Evolutionary conservation across 768 basidiomycete genomes (phyloP), one percentile per base, ranked within the genome.

Genomic region (Podaxis sp.): DNA sequence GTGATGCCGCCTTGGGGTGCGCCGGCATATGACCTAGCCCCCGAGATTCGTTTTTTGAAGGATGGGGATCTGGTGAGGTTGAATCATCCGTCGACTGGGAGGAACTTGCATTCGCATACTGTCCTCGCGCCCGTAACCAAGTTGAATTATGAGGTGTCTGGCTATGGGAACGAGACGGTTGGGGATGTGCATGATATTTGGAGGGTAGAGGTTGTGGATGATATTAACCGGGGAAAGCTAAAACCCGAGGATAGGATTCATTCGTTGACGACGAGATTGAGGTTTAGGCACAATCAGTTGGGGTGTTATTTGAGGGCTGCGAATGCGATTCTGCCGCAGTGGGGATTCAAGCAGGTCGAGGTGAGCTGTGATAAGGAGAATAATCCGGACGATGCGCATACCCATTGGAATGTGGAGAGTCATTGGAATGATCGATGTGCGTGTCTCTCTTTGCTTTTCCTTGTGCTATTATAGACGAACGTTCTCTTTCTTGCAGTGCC

Each of bases 301-400:
- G 92, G 91, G 4, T 99, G 96, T 73, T 98, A 97, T 75, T 74
- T 98, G 49, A 82, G 89, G 11, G 96, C 97, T 7, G 90, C 91
- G 37, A 98, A 96, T 74, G 85, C 88, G 2, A 81, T 92, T 57
- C 75, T 99, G 41, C 97, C 97, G 1, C 93, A 96, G 75, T 99
- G 97, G 97, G 96, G 96, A 11, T 98, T 97, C 83, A 98, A 99
- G 77, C 96, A 99, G 77, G 83, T 98, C 57, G 97, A 99, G 73
- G 96, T 98, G 52, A 91, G 87, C 67, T 99, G 97, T 73, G 89
- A 89, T 58, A 93, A 91, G 75, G 89, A 93, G 73, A 91, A 95
- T 68, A 85, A 91, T 68, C 87, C 86, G 1, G 80, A 77, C 17
- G 91, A 98, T 73, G 71, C 81, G 17, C 93, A 94, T 74, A 96